Evolutionary conservation across 2,329 filamentous ascomycete genomes (phyloP), one percentile per base, ranked within the genome.

Genomic region (Fusarium proliferatum): DNA sequence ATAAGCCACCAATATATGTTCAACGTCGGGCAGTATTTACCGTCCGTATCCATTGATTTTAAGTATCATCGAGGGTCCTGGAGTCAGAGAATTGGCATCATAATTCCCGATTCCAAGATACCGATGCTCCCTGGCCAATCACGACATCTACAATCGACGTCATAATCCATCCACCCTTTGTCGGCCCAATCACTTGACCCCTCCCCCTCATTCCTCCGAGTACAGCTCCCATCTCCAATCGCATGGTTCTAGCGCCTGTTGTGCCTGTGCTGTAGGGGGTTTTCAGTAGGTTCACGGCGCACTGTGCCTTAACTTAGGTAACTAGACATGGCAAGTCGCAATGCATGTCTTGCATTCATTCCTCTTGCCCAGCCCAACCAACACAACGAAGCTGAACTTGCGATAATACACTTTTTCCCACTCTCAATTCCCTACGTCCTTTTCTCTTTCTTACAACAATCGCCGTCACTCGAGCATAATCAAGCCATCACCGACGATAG

Each of bases 141-240:
- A 71, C 26, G 23, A 23, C 56, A 51, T 16, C 34, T 23, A 16
- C 5, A 13, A 45, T 60, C 73, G 76, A 77, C 76, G 76, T 77
- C 76, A 77, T 77, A 46, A 45, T 12, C 73, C 73, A 45, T 12
- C 73, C 73, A 66, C 73, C 68, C 28, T 57, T 13, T 52, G 66
- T 52, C 30, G 38, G 38, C 70, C 51, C 67, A 75, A 72, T 74
- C 70, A 72, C 36, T 68, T 69, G 61, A 48, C 58, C 72, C 74
- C 72, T 61, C 74, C 74, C 73, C 74, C 71, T 76, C 74, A 74
- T 67, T 64, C 62, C 56, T 49, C 41, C 30, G 43, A 52, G 43
- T 42, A 34, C 28, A 53, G 51, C 56, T 58, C 28, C 28, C 9
- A 3, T 30, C 43, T 45, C 39, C 30, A 36, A 46, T 55, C 19